These are phyloP conservation scores for Lasiodiplodia sp. DNA, from an alignment of 2,329 filamentous ascomycete genomes.

Conservation along the genomic window DNA sequence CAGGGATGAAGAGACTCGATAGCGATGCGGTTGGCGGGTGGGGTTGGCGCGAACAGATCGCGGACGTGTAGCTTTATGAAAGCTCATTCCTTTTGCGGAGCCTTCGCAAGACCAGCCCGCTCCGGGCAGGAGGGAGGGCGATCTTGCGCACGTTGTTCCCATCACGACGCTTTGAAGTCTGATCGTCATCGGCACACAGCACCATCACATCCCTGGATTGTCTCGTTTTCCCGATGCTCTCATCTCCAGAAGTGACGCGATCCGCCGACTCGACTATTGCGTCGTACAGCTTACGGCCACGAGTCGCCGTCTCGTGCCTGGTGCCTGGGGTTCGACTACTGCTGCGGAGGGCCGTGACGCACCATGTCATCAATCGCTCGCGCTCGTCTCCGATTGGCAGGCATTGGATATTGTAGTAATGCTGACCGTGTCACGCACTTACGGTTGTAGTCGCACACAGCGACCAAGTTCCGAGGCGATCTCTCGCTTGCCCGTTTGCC, in stretches of 20 bases:
- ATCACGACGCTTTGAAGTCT: background rate
- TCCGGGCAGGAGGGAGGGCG: slow-evolving; percentile 1
- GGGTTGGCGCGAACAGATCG: slow-evolving; percentile 58
- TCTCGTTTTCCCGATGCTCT: slow-evolving; percentile 3
- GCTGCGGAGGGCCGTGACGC: slow-evolving; percentile 16
- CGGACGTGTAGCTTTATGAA: slow-evolving; percentile 44
- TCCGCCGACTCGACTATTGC: slow-evolving; percentile 7
- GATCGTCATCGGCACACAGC: slow-evolving; percentile 14
- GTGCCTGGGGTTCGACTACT: slow-evolving; percentile 18
- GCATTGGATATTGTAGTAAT: slow-evolving; percentile 14
- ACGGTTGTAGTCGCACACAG: slow-evolving; percentile 24
- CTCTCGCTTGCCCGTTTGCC: slow-evolving; percentile 15
- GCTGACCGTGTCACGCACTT: slow-evolving; percentile 22
- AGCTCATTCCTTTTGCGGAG: slow-evolving; percentile 24
- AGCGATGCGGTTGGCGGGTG: slow-evolving; percentile 48
- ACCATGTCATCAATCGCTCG: slow-evolving; percentile 18
- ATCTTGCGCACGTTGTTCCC: slow-evolving; percentile 16
- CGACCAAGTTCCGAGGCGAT: slow-evolving; percentile 23
- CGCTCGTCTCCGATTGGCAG: slow-evolving; percentile 23
- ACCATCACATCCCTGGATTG: slow-evolving; percentile 1
- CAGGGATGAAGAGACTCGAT: slow-evolving; percentile 55
- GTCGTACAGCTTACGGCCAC: slow-evolving; percentile 20
- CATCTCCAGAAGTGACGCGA: background rate
- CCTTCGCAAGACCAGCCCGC: slow-evolving; percentile 5
- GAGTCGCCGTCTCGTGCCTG: slow-evolving; percentile 25